Evolutionary conservation across 108 stramenopile genomes (phyloP).

Genomic region (Skeletonema potamos): DNA sequence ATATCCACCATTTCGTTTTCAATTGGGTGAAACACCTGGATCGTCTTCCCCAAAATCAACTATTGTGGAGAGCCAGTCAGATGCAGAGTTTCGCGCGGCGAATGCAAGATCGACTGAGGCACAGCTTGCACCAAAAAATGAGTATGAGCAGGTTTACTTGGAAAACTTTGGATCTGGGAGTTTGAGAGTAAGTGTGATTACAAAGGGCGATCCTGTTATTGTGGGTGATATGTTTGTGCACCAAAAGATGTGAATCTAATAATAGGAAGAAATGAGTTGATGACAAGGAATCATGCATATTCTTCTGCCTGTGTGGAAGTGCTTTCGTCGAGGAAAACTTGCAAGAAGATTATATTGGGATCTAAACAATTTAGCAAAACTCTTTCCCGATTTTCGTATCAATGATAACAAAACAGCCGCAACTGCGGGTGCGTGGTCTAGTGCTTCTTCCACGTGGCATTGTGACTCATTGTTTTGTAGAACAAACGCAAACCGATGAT

Average conservation of each 20-base stretch:
- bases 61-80: slow-evolving; percentile 63
- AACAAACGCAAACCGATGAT: too few relatives aligned
- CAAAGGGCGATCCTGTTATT: slow-evolving; percentile 74
- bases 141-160: slow-evolving; percentile 71
- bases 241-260: slow-evolving; percentile 53
- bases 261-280: too few relatives aligned
- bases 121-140: slow-evolving; percentile 60
- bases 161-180: slow-evolving; percentile 55
- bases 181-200: slow-evolving; percentile 60
- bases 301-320: too few relatives aligned
- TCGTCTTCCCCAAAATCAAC: slow-evolving; percentile 30
- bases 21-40: slow-evolving; percentile 42
- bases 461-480: too few relatives aligned
- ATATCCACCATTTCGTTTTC: slow-evolving; percentile 74
- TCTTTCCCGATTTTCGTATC: too few relatives aligned
- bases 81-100: slow-evolving; percentile 72
- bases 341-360: too few relatives aligned
- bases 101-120: slow-evolving; percentile 62
- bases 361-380: too few relatives aligned
- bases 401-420: too few relatives aligned
- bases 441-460: too few relatives aligned
- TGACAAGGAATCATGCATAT: too few relatives aligned
- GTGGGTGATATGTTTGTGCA: slow-evolving; percentile 76
- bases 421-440: too few relatives aligned
- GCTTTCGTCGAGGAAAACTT: too few relatives aligned